Evolutionary conservation across 768 basidiomycete genomes (phyloP).

Genomic region (Tulasnella sp.): DNA sequence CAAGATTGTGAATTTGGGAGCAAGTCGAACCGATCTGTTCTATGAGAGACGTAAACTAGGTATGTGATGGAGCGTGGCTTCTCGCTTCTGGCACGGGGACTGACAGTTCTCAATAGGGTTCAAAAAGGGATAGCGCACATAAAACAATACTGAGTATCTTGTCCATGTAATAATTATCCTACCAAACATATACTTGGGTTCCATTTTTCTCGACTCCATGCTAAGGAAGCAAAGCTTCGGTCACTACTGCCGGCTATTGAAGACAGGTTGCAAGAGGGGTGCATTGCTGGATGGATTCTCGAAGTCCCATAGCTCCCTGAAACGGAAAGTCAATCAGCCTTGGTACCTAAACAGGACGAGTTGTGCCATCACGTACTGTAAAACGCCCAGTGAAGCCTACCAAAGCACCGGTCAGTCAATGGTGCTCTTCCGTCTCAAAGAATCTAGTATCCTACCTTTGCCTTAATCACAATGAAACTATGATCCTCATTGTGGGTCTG

Average conservation of each 20-base stretch:
- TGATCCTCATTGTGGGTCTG: slow-evolving; percentile 76
- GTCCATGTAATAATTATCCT: background rate
- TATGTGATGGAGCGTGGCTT: slow-evolving; percentile 39
- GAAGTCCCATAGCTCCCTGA: slow-evolving; percentile 54
- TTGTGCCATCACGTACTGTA: slow-evolving; percentile 50
- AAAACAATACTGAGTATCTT: background rate
- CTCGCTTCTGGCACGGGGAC: background rate
- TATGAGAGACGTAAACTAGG: slow-evolving; percentile 85
- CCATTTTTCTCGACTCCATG: background rate
- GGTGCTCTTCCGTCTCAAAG: slow-evolving; percentile 22
- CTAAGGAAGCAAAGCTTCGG: background rate
- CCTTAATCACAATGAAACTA: slow-evolving; percentile 85
- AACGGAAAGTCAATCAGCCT: background rate
- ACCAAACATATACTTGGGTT: background rate
- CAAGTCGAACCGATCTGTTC: slow-evolving; percentile 87
- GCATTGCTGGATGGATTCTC: slow-evolving; percentile 52
- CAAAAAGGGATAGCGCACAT: slow-evolving; percentile 52
- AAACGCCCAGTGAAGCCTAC: slow-evolving; percentile 69
- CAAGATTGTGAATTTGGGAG: slow-evolving; percentile 96
- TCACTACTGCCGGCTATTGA: background rate
- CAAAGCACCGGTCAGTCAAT: slow-evolving; percentile 16
- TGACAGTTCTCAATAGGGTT: slow-evolving; percentile 48
- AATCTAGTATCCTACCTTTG: slow-evolving; percentile 49
- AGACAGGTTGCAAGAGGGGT: slow-evolving; percentile 49
- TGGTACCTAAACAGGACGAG: background rate